Conservation (phyloP, 1,284 basidiomycete species). For the Pseudozyma sp. region DNA sequence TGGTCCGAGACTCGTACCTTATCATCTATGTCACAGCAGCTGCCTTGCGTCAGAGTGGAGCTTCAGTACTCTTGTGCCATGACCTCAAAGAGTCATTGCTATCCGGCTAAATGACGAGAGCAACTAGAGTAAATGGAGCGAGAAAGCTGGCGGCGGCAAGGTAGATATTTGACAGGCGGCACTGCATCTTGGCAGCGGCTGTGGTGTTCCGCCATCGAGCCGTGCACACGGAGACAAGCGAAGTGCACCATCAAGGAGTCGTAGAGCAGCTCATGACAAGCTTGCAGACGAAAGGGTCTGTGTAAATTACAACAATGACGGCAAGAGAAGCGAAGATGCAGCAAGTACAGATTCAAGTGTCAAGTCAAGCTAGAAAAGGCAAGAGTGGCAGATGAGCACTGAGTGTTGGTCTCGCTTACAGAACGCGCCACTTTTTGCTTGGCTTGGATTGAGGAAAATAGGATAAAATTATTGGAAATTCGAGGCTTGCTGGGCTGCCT, state of each 20-base stretch:
- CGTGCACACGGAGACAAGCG: not conserved
- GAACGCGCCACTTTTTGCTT: not conserved
- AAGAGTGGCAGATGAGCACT: slow-evolving; percentile 13
- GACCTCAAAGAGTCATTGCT: no score
- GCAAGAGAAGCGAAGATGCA: not conserved
- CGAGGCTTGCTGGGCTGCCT: no score
- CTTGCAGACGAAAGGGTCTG: no score
- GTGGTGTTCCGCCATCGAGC: not conserved
- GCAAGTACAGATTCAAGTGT: not conserved
- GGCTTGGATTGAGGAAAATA: not conserved
- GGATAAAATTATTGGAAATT: no score
- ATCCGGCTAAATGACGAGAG: no score
- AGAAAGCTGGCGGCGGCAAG: slow-evolving; percentile 1
- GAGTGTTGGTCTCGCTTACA: slow-evolving; percentile 36
- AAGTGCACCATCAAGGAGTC: no score
- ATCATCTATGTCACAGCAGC: not conserved
- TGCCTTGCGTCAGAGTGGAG: no score
- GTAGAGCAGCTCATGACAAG: no score
- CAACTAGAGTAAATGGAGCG: no score
- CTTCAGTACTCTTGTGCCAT: not conserved
- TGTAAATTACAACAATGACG: not conserved
- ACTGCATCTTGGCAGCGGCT: not conserved
- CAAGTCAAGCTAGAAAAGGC: slow-evolving; percentile 7
- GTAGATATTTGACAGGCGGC: slow-evolving; percentile 17
- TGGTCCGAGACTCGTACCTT: slow-evolving; percentile 13